These are phyloP conservation scores for Aspergillus fructus DNA, from an alignment of 2,329 filamentous ascomycete genomes.

Conservation along the genomic window DNA sequence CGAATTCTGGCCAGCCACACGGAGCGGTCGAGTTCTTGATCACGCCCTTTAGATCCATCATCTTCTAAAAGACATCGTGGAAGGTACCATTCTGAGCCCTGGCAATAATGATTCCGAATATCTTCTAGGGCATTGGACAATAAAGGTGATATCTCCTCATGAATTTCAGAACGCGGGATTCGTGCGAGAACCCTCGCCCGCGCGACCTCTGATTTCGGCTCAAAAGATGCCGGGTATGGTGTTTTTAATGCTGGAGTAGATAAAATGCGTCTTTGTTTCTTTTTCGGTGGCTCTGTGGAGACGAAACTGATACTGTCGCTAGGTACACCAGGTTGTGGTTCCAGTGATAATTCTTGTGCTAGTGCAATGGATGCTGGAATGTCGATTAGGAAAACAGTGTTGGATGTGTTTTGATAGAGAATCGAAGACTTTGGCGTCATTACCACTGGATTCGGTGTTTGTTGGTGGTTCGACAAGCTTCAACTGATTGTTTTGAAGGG, in stretches of 20 bases:
- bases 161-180: constrained; percentile 32
- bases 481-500: not conserved
- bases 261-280: constrained; percentile 32
- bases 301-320: not conserved
- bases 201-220: constrained; percentile 51
- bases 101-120: constrained; percentile 22
- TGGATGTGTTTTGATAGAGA: constrained; percentile 50
- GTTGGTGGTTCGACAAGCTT: not conserved
- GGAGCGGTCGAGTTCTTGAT: not conserved
- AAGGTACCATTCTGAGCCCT: constrained; percentile 36
- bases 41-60: not conserved
- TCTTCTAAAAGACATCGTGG: constrained; percentile 14
- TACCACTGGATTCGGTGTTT: not conserved
- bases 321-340: not conserved
- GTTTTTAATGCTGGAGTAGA: constrained; percentile 46
- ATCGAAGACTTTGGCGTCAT: constrained; percentile 35
- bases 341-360: constrained; percentile 46
- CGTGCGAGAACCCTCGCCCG: constrained; percentile 39
- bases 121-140: constrained; percentile 42
- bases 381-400: constrained; percentile 54
- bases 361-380: constrained; percentile 57
- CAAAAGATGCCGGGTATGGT: constrained; percentile 50
- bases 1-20: not conserved
- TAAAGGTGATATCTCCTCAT: constrained; percentile 23
- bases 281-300: not conserved